phyloP scores from a whole-genome alignment of 192 early-diverging fungal species.

The Cetraspora pellucida region DNA sequence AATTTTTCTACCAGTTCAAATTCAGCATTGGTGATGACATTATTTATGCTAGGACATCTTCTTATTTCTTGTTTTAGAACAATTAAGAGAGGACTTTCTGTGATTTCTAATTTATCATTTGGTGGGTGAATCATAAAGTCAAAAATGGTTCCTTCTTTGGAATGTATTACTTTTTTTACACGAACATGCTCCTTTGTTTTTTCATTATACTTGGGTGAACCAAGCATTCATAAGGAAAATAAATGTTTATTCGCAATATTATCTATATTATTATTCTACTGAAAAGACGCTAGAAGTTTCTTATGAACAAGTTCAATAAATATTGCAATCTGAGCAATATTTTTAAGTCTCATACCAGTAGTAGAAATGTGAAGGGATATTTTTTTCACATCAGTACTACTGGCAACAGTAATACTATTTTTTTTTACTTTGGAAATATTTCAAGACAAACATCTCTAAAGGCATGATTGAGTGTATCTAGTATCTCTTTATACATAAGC shows the following conservation, averaged over 20 bases:
- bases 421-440: background rate
- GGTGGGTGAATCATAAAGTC: background rate
- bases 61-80: background rate
- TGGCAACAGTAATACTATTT: background rate
- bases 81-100: background rate
- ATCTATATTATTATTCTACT: background rate
- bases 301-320: background rate
- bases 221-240: slow-evolving; percentile 10
- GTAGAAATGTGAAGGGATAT: background rate
- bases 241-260: slow-evolving; percentile 9
- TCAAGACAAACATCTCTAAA: background rate
- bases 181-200: background rate
- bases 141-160: slow-evolving; percentile 4
- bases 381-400: background rate
- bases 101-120: slow-evolving; percentile 1
- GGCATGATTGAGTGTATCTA: background rate
- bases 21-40: background rate
- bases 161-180: background rate
- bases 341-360: background rate
- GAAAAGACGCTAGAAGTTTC: background rate
- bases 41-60: no score
- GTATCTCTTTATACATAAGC: background rate
- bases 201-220: background rate
- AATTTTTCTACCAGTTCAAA: background rate
- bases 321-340: background rate